These are phyloP conservation scores for Tylopilus orsonianus DNA, from an alignment of 1,284 basidiomycete genomes.

Conservation along the genomic window DNA sequence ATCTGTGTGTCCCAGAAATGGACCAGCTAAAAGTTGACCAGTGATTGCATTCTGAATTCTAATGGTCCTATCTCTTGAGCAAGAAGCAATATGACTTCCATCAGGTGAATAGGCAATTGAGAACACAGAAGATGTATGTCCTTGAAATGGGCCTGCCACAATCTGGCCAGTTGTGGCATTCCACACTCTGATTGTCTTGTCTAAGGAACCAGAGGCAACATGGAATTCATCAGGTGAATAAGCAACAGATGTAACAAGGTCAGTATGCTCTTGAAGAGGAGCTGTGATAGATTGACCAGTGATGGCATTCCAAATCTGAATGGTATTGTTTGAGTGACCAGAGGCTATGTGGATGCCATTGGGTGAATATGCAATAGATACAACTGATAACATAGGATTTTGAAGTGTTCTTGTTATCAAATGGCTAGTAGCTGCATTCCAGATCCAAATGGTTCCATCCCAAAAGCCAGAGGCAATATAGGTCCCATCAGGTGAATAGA, in stretches of 20 bases:
- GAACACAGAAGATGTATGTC: conserved; percentile 2
- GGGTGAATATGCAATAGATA: conserved; percentile 17
- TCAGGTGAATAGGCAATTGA: conserved; percentile 14
- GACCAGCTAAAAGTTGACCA: neutral
- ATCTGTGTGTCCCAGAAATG: neutral
- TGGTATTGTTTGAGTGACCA: conserved; percentile 11
- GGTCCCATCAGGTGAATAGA: too few relatives aligned
- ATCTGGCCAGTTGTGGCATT: conserved; percentile 7
- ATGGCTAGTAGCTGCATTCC: too few relatives aligned
- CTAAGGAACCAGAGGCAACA: conserved; percentile 15
- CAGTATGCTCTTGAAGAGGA: too few relatives aligned
- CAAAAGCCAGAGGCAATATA: too few relatives aligned
- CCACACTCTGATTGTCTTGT: conserved; percentile 10
- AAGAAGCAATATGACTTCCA: conserved; percentile 11
- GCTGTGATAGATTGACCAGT: too few relatives aligned
- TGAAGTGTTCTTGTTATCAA: too few relatives aligned
- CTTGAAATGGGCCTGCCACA: conserved; percentile 2
- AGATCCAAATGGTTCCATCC: too few relatives aligned
- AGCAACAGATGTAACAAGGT: conserved; percentile 17
- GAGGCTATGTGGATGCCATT: conserved; percentile 11
- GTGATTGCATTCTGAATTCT: conserved; percentile 16
- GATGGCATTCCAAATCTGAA: too few relatives aligned
- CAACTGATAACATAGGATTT: too few relatives aligned
- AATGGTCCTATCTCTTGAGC: conserved; percentile 12
- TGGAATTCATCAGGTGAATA: conserved; percentile 18